These are phyloP conservation scores for Lecanicillium sp. DNA, from an alignment of 2,329 filamentous ascomycete genomes.

Conservation along the genomic window DNA sequence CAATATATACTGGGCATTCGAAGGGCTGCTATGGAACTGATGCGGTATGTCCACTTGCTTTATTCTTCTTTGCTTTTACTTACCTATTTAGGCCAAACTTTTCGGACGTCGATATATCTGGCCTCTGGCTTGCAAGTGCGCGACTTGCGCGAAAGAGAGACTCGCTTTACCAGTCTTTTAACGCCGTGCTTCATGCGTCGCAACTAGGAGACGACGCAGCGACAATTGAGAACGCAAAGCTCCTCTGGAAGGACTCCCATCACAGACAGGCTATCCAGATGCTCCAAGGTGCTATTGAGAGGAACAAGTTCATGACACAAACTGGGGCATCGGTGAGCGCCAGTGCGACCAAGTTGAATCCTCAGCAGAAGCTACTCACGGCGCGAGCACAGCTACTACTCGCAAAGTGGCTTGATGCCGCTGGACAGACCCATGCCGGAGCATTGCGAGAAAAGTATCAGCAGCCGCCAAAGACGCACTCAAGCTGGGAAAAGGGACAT, in stretches of 20 bases:
- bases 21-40: conserved; percentile 78
- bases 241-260: conserved; percentile 89
- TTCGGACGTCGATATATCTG: conserved; percentile 66
- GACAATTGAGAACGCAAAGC: conserved; percentile 86
- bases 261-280: conserved; percentile 92
- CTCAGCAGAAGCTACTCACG: conserved; percentile 53
- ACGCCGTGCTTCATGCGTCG: conserved; percentile 83
- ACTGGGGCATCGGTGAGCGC: conserved; percentile 18
- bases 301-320: conserved; percentile 61
- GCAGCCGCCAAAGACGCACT: conserved; percentile 61
- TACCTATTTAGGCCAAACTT: conserved; percentile 44
- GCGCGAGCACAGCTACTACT: conserved; percentile 78
- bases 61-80: not conserved
- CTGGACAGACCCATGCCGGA: conserved; percentile 84
- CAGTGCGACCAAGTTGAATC: conserved; percentile 25
- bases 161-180: conserved; percentile 81
- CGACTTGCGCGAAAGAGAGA: conserved; percentile 80
- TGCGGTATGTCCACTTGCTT: conserved; percentile 41
- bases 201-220: conserved; percentile 78
- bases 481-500: conserved; percentile 90
- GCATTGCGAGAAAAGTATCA: conserved; percentile 77
- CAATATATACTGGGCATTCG: conserved; percentile 85
- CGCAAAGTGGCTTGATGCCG: conserved; percentile 92
- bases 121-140: conserved; percentile 78
- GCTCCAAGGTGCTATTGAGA: conserved; percentile 76